Evolutionary conservation across 2,329 filamentous ascomycete genomes (phyloP).

Genomic region (Exophiala viscosa): DNA sequence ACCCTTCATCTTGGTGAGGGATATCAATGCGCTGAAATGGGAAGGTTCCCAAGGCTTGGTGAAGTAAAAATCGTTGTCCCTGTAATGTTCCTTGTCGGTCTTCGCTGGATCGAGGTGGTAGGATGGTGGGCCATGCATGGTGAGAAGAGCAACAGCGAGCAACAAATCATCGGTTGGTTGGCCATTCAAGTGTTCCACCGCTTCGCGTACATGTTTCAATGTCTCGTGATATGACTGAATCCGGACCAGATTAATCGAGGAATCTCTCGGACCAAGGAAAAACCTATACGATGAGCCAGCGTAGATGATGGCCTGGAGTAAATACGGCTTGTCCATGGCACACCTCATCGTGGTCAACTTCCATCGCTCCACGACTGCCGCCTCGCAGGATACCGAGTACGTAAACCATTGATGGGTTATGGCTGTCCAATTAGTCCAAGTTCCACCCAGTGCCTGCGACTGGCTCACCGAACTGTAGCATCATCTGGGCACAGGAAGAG

Average conservation of each 20-base stretch:
- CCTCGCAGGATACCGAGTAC: not conserved
- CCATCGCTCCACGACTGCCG: not conserved
- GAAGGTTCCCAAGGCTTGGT: not conserved
- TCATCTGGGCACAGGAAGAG: not conserved
- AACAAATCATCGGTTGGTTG: not conserved
- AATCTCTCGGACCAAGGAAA: not conserved
- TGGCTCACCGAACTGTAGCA: slow-evolving; percentile 1
- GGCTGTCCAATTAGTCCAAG: not conserved
- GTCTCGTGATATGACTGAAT: slow-evolving; percentile 1
- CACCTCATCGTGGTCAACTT: not conserved
- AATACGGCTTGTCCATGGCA: not conserved
- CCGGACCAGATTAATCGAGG: not conserved
- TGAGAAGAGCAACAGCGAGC: not conserved
- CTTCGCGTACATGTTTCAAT: not conserved
- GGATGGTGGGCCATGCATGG: not conserved
- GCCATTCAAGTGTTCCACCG: not conserved
- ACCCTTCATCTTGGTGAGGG: not conserved
- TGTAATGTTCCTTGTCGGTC: not conserved
- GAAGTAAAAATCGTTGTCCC: slow-evolving; percentile 6
- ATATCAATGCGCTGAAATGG: not conserved
- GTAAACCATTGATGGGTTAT: not conserved
- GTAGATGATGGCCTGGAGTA: slow-evolving; percentile 1
- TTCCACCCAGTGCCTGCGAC: not conserved
- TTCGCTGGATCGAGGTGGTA: not conserved
- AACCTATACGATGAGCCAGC: slow-evolving; percentile 1